phyloP scores from a whole-genome alignment of 2,329 filamentous ascomycete genomes.

The Sclerotiophoma versabilis region DNA sequence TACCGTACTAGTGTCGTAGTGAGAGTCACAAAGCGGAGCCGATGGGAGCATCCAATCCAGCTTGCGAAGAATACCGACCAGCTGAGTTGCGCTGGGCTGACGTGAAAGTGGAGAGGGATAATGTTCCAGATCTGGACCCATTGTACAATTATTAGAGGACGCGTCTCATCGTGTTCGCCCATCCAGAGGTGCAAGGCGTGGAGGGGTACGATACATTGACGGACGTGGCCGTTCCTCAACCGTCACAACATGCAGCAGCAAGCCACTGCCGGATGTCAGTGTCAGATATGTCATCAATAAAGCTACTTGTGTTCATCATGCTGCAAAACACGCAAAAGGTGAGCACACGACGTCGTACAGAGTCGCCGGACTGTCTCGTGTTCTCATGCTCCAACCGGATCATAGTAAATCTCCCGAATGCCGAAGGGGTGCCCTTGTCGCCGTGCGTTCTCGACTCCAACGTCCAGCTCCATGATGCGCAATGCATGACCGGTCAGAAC shows the following conservation, averaged over 20 bases:
- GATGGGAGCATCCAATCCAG: conserved; percentile 12
- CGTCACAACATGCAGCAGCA: conserved; percentile 16
- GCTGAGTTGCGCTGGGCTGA: conserved; percentile 30
- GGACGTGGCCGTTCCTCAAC: conserved; percentile 41
- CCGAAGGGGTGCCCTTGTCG: conserved; percentile 18
- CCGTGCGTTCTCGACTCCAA: conserved; percentile 17
- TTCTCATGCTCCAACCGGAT: conserved; percentile 17
- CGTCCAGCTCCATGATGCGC: conserved; percentile 15
- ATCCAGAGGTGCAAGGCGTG: conserved; percentile 4
- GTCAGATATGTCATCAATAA: conserved; percentile 19
- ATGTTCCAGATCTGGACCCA: conserved; percentile 26
- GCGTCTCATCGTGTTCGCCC: conserved; percentile 29
- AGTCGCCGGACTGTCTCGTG: conserved; percentile 13
- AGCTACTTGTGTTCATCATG: conserved; percentile 1
- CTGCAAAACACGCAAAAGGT: conserved; percentile 1
- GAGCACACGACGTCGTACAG: conserved; percentile 14
- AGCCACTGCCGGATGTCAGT: conserved; percentile 17
- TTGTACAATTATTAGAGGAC: conserved; percentile 8
- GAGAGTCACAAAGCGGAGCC: conserved; percentile 13
- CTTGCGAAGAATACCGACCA: conserved; percentile 14
- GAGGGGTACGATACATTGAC: conserved; percentile 7
- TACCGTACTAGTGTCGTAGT: conserved; percentile 10
- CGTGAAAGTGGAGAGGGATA: conserved; percentile 18
- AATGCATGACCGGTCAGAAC: conserved; percentile 18
- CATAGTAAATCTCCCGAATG: conserved; percentile 14